Base-by-base conservation (phyloP, 2,329 filamentous ascomycete genomes). In the Dactylellina haptotyla region DNA sequence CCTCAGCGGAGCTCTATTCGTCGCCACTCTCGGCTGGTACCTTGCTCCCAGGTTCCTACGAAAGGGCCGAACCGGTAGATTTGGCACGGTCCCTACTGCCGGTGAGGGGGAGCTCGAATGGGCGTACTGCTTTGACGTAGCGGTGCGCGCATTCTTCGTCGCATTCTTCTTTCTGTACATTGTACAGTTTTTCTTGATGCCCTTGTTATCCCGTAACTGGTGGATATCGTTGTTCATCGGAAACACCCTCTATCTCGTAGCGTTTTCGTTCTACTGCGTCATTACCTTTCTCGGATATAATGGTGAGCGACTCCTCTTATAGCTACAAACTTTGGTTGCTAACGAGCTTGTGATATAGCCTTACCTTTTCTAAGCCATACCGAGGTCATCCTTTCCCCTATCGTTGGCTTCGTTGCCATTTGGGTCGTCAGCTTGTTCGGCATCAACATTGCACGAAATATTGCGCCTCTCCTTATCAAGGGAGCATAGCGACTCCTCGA, bases 201-300 rank as follows among this genome's bases (percentile, higher is more conserved):
- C 88, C 18, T 80, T 89, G 41, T 82, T 87, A 43, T 83, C 84
- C 1, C 83, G 82, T 53, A 82, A 85, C 72, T 85, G 85, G 77
- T 86, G 84, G 82, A 79, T 86, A 26, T 86, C 84, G 8, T 81
- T 86, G 20, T 85, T 90, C 75, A 82, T 90, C 34, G 87, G 87
- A 26, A 90, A 90, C 78, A 85, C 87, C 0, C 84, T 90, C 75
- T 90, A 90, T 77, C 83, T 90, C n/a, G 82, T 87, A 37, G 88
- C 87, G 0, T 81, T 89, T 57, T 84, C 84, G 26, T 90, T 90
- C 80, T 90, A 90, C 80, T 87, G 86, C 78, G 85, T 89, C 76
- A 88, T 90, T 77, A 88, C 86, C 6, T 90, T 90, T 79, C 81
- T 90, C 45, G 88, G 88, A 32, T 90, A 90, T 80, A 90, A 90